A percentile compares a stretch with the other conserved stretches of the same genome.
These are phyloP conservation scores for Coniferiporia sulphurascens DNA, from an alignment of 1,284 basidiomycete species.

Conservation along the genomic window DNA sequence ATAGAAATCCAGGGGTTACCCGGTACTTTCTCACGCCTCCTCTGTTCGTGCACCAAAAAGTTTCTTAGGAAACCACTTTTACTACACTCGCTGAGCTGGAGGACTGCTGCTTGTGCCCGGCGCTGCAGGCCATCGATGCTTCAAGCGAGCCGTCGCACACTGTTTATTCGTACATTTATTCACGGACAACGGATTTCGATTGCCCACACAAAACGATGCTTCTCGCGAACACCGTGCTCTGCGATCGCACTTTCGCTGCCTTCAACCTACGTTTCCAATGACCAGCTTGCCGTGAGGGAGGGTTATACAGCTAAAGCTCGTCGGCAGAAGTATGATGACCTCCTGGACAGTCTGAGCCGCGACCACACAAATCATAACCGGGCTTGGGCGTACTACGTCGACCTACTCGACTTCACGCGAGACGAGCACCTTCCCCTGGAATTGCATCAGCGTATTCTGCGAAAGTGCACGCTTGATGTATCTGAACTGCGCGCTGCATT, in stretches of 20 bases:
- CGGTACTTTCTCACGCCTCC: too few relatives aligned
- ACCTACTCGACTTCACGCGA: slow-evolving; percentile 45
- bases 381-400: slow-evolving; percentile 58
- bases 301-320: slow-evolving; percentile 11
- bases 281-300: background rate
- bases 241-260: background rate
- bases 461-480: slow-evolving; percentile 50
- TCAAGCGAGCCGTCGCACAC: slow-evolving; percentile 8
- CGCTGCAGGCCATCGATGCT: slow-evolving; percentile 10
- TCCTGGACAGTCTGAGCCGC: slow-evolving; percentile 28
- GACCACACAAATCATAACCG: slow-evolving; percentile 32
- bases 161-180: slow-evolving; percentile 3
- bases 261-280: background rate
- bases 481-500: slow-evolving; percentile 40
- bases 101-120: background rate
- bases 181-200: background rate
- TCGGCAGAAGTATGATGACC: slow-evolving; percentile 30
- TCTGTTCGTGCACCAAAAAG: too few relatives aligned
- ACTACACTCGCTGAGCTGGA: background rate
- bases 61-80: background rate
- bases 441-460: slow-evolving; percentile 61
- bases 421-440: slow-evolving; percentile 49
- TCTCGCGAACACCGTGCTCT: slow-evolving; percentile 1
- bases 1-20: too few relatives aligned
- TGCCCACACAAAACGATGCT: background rate